phyloP scores from a whole-genome alignment of 371 early-diverging fungal species.

The Syncephalastrum racemosum region DNA sequence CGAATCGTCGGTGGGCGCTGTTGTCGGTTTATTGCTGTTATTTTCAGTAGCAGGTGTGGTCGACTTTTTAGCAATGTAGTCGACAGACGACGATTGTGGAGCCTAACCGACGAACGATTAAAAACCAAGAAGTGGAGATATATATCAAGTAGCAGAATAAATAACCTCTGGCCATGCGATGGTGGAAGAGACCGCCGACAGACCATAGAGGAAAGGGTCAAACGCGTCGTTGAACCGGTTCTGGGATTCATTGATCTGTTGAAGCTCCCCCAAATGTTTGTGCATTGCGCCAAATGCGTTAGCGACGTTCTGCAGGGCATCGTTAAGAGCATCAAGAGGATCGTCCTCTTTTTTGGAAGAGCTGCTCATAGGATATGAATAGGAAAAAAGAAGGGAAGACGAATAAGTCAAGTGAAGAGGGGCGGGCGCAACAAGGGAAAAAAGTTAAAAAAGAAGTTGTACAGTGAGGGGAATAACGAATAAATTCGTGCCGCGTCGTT shows the following conservation, averaged over 20 bases:
- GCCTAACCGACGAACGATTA: neutral
- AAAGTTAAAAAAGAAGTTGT: no score
- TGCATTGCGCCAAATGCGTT: conserved; percentile 17
- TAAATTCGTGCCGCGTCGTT: no score
- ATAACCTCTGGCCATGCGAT: conserved; percentile 25
- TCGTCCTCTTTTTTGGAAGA: no score
- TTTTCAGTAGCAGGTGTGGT: neutral
- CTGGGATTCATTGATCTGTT: conserved; percentile 31
- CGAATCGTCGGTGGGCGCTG: neutral
- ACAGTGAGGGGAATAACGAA: no score
- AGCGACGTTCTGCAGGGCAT: conserved; percentile 1
- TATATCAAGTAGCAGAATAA: neutral
- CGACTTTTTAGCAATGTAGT: neutral
- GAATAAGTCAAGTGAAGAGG: no score
- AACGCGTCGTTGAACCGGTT: conserved; percentile 35
- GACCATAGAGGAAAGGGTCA: conserved; percentile 37
- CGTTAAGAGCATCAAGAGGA: no score
- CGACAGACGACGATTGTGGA: conserved; percentile 4
- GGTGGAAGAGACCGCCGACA: conserved; percentile 27
- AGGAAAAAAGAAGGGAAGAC: no score
- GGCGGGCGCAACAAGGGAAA: no score
- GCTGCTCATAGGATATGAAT: no score
- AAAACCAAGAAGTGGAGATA: neutral
- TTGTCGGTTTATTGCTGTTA: neutral
- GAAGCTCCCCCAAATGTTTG: conserved; percentile 25